Conservation (phyloP, 306 rosid species). For the Mimosa bimucronata region DNA sequence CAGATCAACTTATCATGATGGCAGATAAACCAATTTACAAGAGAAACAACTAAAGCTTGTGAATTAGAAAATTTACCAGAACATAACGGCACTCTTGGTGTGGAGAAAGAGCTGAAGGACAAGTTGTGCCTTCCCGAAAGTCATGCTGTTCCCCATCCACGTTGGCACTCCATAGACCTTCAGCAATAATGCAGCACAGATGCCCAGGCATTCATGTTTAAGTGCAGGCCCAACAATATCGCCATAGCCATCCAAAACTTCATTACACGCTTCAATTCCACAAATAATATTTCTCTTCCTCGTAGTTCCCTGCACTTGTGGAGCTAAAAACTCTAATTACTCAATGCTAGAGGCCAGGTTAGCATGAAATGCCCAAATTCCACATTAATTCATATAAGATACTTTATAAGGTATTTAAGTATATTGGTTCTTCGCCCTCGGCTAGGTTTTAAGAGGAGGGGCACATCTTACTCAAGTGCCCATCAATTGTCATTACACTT, state of each 20-base stretch:
- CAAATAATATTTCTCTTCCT: conserved; percentile 52
- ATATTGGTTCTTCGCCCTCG: not conserved
- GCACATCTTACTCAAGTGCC: not conserved
- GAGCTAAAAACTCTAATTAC: conserved; percentile 63
- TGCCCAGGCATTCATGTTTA: conserved; percentile 71
- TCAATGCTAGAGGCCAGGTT: not conserved
- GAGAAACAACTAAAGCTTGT: conserved; percentile 24
- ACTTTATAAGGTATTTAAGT: not conserved
- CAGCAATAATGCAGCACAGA: conserved; percentile 77
- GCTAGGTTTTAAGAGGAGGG: not conserved
- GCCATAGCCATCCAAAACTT: conserved; percentile 72
- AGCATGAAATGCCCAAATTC: not conserved
- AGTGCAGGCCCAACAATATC: conserved; percentile 53
- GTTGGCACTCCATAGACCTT: conserved; percentile 99
- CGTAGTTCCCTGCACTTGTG: conserved; percentile 76
- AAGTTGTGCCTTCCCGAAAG: conserved; percentile 82
- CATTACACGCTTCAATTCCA: conserved; percentile 93
- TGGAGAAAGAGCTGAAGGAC: conserved; percentile 89
- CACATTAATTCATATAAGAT: not conserved
- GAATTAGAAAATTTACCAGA: conserved; percentile 60
- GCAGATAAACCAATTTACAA: conserved; percentile 30
- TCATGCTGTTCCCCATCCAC: conserved; percentile 99
- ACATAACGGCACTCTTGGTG: conserved; percentile 90
- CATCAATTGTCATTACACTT: not conserved
- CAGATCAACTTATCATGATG: conserved; percentile 25